These are phyloP conservation scores for apple (Malus domestica) DNA, from an alignment of 306 rosid genomes.

Conservation along the genomic window DNA sequence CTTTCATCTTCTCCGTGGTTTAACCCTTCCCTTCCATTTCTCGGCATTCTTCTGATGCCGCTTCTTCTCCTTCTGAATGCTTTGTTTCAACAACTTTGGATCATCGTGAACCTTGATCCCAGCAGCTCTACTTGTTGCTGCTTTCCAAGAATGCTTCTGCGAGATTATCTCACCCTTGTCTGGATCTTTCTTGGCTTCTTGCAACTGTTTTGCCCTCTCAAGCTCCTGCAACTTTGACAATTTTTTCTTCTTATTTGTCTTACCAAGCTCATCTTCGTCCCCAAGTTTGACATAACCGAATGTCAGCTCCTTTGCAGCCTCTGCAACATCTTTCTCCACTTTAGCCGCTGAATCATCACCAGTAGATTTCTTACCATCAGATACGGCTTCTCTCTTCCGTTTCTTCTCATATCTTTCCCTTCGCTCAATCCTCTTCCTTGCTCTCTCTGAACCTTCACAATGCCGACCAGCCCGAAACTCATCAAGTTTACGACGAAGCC, in stretches of 20 bases:
- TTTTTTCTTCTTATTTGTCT: conserved; percentile 58
- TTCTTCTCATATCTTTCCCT: conserved; percentile 36
- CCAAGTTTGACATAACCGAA: conserved; percentile 68
- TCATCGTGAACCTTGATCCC: conserved; percentile 84
- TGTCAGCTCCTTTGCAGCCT: conserved; percentile 66
- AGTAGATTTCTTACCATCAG: conserved; percentile 23
- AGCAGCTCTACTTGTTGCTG: conserved; percentile 74
- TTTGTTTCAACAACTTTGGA: conserved; percentile 50
- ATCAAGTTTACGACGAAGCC: conserved; percentile 56
- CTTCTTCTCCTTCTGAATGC: conserved; percentile 65
- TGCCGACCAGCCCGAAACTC: conserved; percentile 42
- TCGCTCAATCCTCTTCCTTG: conserved; percentile 44
- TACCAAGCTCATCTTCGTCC: conserved; percentile 42
- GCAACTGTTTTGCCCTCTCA: conserved; percentile 60
- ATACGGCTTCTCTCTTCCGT: conserved; percentile 44
- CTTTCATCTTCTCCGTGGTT: conserved; percentile 55
- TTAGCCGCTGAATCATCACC: conserved; percentile 7
- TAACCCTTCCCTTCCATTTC: conserved; percentile 72
- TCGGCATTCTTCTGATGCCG: conserved; percentile 57
- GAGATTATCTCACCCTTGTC: conserved; percentile 55
- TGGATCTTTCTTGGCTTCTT: conserved; percentile 69
- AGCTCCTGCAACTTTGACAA: conserved; percentile 63
- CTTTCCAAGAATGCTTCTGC: conserved; percentile 59
- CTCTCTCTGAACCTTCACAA: conserved; percentile 35
- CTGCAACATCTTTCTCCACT: conserved; percentile 50